Conservation (phyloP, 345 rosid genomes). For the Psidium guajava region DNA sequence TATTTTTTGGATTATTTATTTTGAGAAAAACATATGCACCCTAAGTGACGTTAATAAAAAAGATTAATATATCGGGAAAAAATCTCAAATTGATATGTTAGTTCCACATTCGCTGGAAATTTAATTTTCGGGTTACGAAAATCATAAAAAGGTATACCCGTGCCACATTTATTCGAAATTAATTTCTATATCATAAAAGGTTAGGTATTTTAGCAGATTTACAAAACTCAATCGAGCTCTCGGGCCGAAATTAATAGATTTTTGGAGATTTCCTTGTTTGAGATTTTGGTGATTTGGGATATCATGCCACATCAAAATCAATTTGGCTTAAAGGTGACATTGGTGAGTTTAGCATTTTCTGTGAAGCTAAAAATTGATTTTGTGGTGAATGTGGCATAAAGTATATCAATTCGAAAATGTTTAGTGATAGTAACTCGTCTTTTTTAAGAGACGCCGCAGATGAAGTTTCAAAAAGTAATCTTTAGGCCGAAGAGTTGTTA, state of each 20-base stretch:
- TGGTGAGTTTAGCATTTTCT: rapidly evolving
- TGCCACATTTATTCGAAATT: rapidly evolving
- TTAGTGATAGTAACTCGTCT: not conserved
- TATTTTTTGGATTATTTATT: no score
- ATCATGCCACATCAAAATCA: not conserved
- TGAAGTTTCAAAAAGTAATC: no score
- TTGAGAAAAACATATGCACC: no score
- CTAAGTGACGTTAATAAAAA: not conserved
- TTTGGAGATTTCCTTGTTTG: rapidly evolving
- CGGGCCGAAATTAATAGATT: rapidly evolving
- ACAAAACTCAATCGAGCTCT: not conserved
- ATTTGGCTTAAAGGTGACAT: rapidly evolving
- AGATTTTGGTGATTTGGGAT: not conserved
- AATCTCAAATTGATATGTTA: no score
- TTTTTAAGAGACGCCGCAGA: no score
- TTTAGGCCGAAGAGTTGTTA: no score
- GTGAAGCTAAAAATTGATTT: not conserved
- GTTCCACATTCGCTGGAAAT: not conserved
- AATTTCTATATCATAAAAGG: rapidly evolving
- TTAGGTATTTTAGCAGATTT: not conserved
- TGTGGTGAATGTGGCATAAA: not conserved
- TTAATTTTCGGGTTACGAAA: rapidly evolving
- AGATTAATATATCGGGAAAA: no score
- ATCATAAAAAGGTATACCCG: not conserved
- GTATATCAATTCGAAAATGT: not conserved